These are phyloP conservation scores for Litchi chinensis DNA, from an alignment of 345 rosid genomes.

Conservation along the genomic window DNA sequence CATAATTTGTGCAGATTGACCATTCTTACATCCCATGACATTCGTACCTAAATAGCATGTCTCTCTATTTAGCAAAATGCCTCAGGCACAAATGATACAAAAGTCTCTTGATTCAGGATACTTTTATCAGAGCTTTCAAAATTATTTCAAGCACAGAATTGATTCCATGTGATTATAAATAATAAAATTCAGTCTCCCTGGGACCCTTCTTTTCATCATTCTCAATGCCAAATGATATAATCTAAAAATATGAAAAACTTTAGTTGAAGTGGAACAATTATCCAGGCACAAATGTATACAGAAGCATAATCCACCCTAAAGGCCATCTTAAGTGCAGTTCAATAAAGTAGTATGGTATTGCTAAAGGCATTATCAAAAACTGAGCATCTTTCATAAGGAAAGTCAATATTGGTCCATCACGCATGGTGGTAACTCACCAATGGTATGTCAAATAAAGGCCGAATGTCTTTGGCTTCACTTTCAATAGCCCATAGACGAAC, in stretches of 20 bases:
- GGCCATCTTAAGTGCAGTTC: not conserved
- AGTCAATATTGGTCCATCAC: not conserved
- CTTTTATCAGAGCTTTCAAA: too few species aligned
- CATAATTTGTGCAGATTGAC: not conserved
- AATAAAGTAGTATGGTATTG: too few species aligned
- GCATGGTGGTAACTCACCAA: conserved; percentile 48
- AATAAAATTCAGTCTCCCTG: too few species aligned
- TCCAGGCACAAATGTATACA: not conserved
- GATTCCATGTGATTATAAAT: too few species aligned
- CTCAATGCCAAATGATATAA: too few species aligned
- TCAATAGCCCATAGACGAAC: conserved; percentile 76
- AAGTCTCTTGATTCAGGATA: too few species aligned
- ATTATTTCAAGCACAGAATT: too few species aligned
- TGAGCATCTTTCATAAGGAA: not conserved
- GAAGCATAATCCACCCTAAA: not conserved
- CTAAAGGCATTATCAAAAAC: too few species aligned
- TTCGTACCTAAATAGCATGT: not conserved
- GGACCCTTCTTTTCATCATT: too few species aligned
- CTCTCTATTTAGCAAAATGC: not conserved
- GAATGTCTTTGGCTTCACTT: conserved; percentile 49
- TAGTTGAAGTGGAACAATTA: not conserved
- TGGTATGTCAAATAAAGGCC: conserved; percentile 63
- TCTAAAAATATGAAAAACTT: too few species aligned
- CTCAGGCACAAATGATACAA: too few species aligned
- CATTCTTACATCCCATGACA: not conserved